Percentiles rank a stretch among this genome's conserved stretches.
Evolutionary conservation across 148 eudicot genomes (phyloP).

Genomic region (Vaccinium corymbosum): DNA sequence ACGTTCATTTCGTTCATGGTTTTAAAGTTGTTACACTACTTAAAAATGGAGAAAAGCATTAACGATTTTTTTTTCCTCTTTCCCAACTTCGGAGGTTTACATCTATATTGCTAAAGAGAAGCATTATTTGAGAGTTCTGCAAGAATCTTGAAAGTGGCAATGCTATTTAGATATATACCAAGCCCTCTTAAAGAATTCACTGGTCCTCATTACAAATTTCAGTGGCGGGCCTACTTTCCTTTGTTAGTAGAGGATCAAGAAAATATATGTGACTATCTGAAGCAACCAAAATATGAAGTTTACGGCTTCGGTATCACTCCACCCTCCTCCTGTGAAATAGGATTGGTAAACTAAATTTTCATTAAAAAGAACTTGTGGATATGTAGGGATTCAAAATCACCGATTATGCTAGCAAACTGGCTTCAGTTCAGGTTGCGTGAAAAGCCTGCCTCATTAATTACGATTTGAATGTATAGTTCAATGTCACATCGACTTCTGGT

Average conservation of each 20-base stretch:
- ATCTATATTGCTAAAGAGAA: not conserved
- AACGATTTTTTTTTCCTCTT: not conserved
- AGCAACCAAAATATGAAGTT: not conserved
- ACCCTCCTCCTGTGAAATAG: not conserved
- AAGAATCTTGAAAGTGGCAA: not conserved
- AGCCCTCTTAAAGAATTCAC: no score
- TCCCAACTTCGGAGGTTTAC: not conserved
- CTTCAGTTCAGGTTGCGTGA: constrained; percentile 4
- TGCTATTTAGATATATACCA: not conserved
- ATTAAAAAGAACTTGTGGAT: not conserved
- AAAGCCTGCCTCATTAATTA: not conserved
- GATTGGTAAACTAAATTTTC: not conserved
- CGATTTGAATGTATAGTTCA: not conserved
- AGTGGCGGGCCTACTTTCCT: not conserved
- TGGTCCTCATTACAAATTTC: no score
- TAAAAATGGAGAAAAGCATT: not conserved
- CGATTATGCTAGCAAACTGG: not conserved
- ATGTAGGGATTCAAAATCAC: not conserved
- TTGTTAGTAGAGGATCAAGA: not conserved
- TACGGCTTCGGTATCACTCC: not conserved
- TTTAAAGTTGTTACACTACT: not conserved
- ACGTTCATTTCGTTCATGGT: not conserved
- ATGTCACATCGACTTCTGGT: not conserved
- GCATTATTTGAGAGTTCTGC: not conserved
- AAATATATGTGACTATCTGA: not conserved